Evolutionary conservation across 257 asterid genomes (phyloP).

Genomic region (Solanum corneliomulleri): DNA sequence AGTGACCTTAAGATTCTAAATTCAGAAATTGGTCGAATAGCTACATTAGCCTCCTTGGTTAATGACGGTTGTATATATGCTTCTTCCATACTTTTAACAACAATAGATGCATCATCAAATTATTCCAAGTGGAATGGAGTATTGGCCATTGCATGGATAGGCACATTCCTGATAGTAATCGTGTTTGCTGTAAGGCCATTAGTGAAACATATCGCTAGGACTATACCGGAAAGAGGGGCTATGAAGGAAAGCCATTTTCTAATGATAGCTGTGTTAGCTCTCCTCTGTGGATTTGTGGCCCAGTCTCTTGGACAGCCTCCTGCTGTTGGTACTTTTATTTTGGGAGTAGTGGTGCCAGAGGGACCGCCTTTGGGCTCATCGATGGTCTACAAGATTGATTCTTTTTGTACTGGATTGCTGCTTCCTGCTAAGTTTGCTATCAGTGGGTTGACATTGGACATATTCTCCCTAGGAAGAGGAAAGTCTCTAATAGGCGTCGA

Average conservation of each 20-base stretch:
- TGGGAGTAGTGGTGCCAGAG: slow-evolving; percentile 32
- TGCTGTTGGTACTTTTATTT: slow-evolving; percentile 31
- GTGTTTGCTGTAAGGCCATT: slow-evolving; percentile 19
- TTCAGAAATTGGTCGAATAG: slow-evolving; percentile 48
- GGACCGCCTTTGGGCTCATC: slow-evolving; percentile 41
- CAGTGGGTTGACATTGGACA: slow-evolving; percentile 24
- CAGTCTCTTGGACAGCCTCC: slow-evolving; percentile 44
- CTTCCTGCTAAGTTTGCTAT: slow-evolving; percentile 50
- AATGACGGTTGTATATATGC: slow-evolving; percentile 27
- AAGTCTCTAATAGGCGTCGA: background rate
- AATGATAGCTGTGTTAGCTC: slow-evolving; percentile 6
- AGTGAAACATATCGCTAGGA: slow-evolving; percentile 5
- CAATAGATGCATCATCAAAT: background rate
- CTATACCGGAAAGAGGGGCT: slow-evolving; percentile 25
- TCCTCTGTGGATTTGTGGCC: slow-evolving; percentile 21
- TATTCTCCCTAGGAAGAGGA: slow-evolving; percentile 4
- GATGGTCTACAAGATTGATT: slow-evolving; percentile 22
- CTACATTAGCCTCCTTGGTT: slow-evolving; percentile 33
- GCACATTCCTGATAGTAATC: background rate
- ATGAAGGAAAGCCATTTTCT: slow-evolving; percentile 41
- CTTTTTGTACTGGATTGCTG: slow-evolving; percentile 20
- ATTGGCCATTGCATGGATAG: background rate
- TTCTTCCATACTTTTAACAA: background rate
- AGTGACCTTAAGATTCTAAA: slow-evolving; percentile 52
- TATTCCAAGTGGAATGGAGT: background rate